phyloP scores from a whole-genome alignment of 352 stramenopile genomes.

The Nothophytophthora sp. region DNA sequence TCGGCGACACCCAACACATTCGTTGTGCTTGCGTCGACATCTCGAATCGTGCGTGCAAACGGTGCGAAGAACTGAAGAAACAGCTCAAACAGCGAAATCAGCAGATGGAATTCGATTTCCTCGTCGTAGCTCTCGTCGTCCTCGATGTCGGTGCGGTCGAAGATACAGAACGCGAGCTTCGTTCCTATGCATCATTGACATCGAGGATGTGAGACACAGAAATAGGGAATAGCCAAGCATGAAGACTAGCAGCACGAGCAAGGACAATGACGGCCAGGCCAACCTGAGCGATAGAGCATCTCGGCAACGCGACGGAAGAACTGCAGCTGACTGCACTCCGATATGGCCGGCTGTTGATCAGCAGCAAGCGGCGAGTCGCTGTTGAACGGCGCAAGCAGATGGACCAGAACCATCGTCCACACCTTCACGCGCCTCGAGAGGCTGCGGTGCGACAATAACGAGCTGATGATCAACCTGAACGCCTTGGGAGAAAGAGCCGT shows the following conservation, averaged over 20 bases:
- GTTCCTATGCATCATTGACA: conserved; percentile 23
- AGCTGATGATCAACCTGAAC: conserved; percentile 42
- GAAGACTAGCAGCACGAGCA: too few relatives aligned
- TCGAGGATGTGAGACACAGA: not conserved
- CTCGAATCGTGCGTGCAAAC: conserved; percentile 35
- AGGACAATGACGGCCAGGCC: conserved; percentile 2
- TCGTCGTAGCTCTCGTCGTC: conserved; percentile 77
- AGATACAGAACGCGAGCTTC: conserved; percentile 72
- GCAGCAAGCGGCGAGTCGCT: conserved; percentile 14
- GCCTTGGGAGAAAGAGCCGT: conserved; percentile 27
- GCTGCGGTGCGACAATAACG: conserved; percentile 50
- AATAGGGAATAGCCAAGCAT: not conserved
- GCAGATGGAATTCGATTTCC: conserved; percentile 67
- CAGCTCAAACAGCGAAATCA: conserved; percentile 56
- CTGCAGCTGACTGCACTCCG: conserved; percentile 26
- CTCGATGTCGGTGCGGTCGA: conserved; percentile 66
- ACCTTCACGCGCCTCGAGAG: conserved; percentile 58
- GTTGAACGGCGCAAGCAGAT: conserved; percentile 36
- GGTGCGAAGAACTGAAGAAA: conserved; percentile 65
- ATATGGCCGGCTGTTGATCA: conserved; percentile 17
- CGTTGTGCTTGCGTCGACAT: not conserved
- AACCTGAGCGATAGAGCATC: conserved; percentile 47
- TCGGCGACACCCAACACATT: conserved; percentile 11
- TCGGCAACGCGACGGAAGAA: conserved; percentile 41
- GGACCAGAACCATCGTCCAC: conserved; percentile 64